Conservation (phyloP, 176 grass and related monocot species). For the Chrysopogon serrulatus region DNA sequence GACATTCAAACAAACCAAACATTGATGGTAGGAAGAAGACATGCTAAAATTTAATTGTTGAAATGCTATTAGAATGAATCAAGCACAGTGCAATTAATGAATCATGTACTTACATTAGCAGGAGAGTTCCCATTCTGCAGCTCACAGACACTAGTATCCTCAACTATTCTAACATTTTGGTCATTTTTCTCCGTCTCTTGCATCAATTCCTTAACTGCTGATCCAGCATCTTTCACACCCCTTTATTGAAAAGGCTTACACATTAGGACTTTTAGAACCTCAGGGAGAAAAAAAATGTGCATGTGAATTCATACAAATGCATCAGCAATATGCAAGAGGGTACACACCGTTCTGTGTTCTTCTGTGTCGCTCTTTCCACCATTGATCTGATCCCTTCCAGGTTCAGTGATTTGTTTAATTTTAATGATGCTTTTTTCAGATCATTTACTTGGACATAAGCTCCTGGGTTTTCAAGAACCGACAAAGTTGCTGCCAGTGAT, state of each 20-base stretch:
- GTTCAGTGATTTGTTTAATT: conserved; percentile 62
- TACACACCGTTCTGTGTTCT: conserved; percentile 57
- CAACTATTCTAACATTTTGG: conserved; percentile 32
- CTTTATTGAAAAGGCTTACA: conserved; percentile 32
- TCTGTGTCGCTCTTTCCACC: conserved; percentile 50
- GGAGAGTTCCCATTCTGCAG: conserved; percentile 49
- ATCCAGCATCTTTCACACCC: conserved; percentile 39
- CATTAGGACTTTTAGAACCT: conserved; percentile 16
- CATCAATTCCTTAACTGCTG: conserved; percentile 47
- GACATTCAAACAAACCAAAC: background rate
- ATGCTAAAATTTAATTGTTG: background rate
- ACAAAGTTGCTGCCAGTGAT: conserved; percentile 38
- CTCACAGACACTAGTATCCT: conserved; percentile 35
- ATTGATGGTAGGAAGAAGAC: background rate
- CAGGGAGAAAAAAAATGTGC: conserved; percentile 1
- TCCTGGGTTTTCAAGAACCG: conserved; percentile 36
- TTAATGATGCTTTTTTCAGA: conserved; percentile 45
- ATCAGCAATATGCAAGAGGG: background rate
- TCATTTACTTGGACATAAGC: conserved; percentile 38
- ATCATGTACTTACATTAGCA: conserved; percentile 43
- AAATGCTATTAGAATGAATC: background rate
- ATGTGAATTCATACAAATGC: background rate
- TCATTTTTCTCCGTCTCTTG: conserved; percentile 36
- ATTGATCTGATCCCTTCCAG: conserved; percentile 63
- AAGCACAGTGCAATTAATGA: conserved; percentile 2